Evolutionary conservation across 116 monocot species (phyloP).

Genomic region (Posidonia oceanica): DNA sequence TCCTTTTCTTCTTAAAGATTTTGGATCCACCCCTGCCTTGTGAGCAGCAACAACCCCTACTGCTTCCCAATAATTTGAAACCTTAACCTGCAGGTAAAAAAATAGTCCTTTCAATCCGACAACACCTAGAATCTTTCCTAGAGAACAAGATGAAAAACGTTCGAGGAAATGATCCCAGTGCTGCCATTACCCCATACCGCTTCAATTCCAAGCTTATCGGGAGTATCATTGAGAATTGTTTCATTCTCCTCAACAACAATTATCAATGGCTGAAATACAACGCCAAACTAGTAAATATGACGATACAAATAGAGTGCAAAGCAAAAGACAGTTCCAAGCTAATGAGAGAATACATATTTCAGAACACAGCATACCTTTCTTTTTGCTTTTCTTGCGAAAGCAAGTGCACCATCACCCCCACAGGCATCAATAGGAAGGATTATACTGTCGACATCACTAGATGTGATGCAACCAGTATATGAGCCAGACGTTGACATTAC

Average conservation of each 20-base stretch:
- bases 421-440: constrained; percentile 76
- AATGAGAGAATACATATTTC: too few species aligned
- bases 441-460: constrained; percentile 77
- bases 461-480: constrained; percentile 28
- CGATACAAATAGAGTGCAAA: not conserved
- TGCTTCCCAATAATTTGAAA: constrained; percentile 90
- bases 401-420: constrained; percentile 77
- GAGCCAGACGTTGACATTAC: constrained; percentile 9
- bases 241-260: constrained; percentile 75
- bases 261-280: constrained; percentile 36
- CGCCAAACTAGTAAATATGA: constrained; percentile 1
- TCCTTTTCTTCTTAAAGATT: constrained; percentile 58
- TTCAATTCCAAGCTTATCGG: constrained; percentile 73
- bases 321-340: too few species aligned
- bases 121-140: too few species aligned
- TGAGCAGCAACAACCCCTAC: constrained; percentile 92
- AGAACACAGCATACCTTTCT: too few species aligned
- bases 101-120: not conserved
- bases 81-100: constrained; percentile 36
- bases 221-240: constrained; percentile 73
- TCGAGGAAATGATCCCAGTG: too few species aligned
- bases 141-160: too few species aligned
- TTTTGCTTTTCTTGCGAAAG: constrained; percentile 46
- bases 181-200: constrained; percentile 19
- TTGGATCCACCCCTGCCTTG: constrained; percentile 75